Base-by-base conservation (phyloP, 2,329 filamentous ascomycete genomes). In the Seiridium unicorne region DNA sequence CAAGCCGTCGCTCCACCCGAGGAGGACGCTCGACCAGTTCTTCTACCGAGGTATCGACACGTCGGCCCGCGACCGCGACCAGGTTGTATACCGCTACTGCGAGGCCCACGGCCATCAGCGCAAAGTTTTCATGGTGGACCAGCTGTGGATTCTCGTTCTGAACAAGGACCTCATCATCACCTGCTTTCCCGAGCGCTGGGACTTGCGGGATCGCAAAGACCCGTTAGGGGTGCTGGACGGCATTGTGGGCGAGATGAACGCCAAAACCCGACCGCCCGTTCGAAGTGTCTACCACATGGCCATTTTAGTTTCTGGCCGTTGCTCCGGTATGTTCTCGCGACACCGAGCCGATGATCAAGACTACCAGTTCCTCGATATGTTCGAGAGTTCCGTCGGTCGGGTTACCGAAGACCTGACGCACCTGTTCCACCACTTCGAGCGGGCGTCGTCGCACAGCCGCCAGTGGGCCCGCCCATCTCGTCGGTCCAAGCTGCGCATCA, bases 91-190 rank as follows among this genome's bases (percentile, higher is more conserved):
- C 67, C 79, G 86, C 9, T 88, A 88, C 64, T 70, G 73, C 72
- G 65, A 73, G 59, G 69, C 66, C 31, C 64, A 74, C 53, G 62
- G 63, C 1, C 64, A 73, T 2, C 82, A 86, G 59, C 78, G 79
- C 1, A 87, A 87, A 62, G 81, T 89, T 3, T 87, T 87, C 69
- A 89, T 89, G 86, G 86, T 89, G 0, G 87, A 89, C 68, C 87
- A 89, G 65, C 74, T 90, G 1, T 89, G 87, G 87, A 81, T 89
- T 68, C 88, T 85, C 83, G 77, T 87, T 3, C 67, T 89, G 1
- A 74, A 82, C 60, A 76, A 73, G 60, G 85, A 87, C 60, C 72
- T 88, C 13, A 80, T 89, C 18, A 79, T 89, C 9, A 85, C 84
- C 0, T 80, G 81, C 57, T 86, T 86, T 60, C 83, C 84, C 2